Evolutionary conservation across 192 early-diverging fungal species (phyloP).

Genomic region (Backusella circina): DNA sequence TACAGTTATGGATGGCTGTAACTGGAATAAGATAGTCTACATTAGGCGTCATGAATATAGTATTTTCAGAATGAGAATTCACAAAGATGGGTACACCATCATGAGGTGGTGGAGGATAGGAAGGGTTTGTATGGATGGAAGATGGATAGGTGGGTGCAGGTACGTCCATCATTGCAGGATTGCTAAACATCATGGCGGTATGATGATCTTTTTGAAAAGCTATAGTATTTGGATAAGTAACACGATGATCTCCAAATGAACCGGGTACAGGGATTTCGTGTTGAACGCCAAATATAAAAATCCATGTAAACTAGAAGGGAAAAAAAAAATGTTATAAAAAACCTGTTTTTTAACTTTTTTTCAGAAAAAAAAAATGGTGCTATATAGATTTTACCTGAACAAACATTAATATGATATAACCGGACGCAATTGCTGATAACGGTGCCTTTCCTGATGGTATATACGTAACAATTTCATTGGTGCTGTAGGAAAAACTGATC

Average conservation of each 20-base stretch:
- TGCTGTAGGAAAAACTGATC: slow-evolving; percentile 12
- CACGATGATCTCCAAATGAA: neutral
- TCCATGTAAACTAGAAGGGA: slow-evolving; percentile 15
- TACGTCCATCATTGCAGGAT: neutral
- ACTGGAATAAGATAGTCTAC: slow-evolving; percentile 60
- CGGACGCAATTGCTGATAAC: slow-evolving; percentile 10
- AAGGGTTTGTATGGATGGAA: neutral
- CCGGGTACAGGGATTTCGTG: neutral
- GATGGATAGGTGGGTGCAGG: slow-evolving; percentile 3
- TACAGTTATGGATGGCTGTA: slow-evolving; percentile 11
- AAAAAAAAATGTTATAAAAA: neutral
- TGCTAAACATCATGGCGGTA: neutral
- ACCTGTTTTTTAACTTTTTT: neutral
- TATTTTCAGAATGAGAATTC: neutral
- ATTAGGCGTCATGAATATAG: neutral
- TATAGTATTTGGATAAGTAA: neutral
- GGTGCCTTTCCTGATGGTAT: neutral
- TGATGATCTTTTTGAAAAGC: neutral
- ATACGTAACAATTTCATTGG: slow-evolving; percentile 13
- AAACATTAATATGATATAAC: slow-evolving; percentile 22
- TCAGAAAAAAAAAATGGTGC: neutral
- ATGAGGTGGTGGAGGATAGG: neutral
- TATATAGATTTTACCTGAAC: slow-evolving; percentile 39
- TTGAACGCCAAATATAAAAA: slow-evolving; percentile 17
- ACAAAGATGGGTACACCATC: neutral